Evolutionary conservation across 805 yeast genomes (phyloP), one percentile per base, ranked within the genome.

Genomic region (Candida endomychidarum): DNA sequence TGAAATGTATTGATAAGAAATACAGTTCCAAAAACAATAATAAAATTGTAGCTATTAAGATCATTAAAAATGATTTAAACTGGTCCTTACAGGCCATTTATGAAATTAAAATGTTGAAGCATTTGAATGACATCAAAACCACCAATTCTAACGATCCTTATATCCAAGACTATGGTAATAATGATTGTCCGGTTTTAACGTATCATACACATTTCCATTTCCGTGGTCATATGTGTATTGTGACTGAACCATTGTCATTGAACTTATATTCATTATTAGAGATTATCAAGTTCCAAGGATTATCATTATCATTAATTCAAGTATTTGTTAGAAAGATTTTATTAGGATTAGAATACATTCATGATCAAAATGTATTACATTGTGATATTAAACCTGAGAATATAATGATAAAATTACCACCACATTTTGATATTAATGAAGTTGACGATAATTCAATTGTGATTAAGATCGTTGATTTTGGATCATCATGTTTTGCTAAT

Each of bases 371-470:
- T 9, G 73, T 88, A 5, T 78, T 88, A 18, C 96, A 88, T 56
- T 87, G 95, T 52, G 96, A 88, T 56, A 64, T 88, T 41, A 88
- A 88, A 54, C 96, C 95, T 0, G 96, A 86, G 52, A 48, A 48
- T 58, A 67, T 88, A 25, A 78, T 86, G 81, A 60, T 84, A 4
- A 55, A 57, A 35, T 44, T 67, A 10, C 74, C 74, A 1, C 23
- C 46, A 18, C 34, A 26, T 29, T 45, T 26, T 26, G 30, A 20
- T 24, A 38, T 25, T 14, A 43, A 57, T 1, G 63, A 69, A 7
- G 5, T 35, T 12, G 28, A 30, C 9, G 47, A 42, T 14, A 66
- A 75, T 4, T 58, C 65, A 15, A 64, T 81, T 16, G 63, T 61
- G 14, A 67, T 86, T 35, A 86, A 84, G 51, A 70, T 88, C 22